Evolutionary conservation across 768 basidiomycete genomes (phyloP).

Genomic region (Suillus fuscotomentosus): DNA sequence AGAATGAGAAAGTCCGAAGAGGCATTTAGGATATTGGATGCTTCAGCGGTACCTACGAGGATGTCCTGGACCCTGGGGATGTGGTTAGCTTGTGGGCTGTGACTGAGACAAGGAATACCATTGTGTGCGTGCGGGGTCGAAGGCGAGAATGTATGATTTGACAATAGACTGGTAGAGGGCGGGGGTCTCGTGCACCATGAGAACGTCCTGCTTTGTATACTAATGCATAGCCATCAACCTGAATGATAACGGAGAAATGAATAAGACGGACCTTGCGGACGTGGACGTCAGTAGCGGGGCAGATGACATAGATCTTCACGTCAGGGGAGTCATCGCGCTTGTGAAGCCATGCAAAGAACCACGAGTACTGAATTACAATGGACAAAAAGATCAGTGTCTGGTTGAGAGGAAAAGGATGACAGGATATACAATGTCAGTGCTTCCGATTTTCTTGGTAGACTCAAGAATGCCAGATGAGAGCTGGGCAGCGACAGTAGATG

Average conservation of each 20-base stretch:
- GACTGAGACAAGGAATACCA: slow-evolving; percentile 49
- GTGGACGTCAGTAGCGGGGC: slow-evolving; percentile 88
- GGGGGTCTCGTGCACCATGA: slow-evolving; percentile 84
- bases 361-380: slow-evolving; percentile 60
- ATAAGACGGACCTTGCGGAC: slow-evolving; percentile 66
- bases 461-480: slow-evolving; percentile 41
- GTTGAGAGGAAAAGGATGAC: not conserved
- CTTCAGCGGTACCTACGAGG: slow-evolving; percentile 72
- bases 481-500: slow-evolving; percentile 34
- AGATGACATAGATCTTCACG: slow-evolving; percentile 81
- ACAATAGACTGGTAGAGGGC: slow-evolving; percentile 70
- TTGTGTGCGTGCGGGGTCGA: slow-evolving; percentile 74
- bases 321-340: slow-evolving; percentile 47
- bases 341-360: slow-evolving; percentile 73
- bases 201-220: slow-evolving; percentile 73
- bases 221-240: slow-evolving; percentile 22
- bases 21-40: slow-evolving; percentile 66
- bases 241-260: not conserved
- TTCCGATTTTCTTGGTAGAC: slow-evolving; percentile 48
- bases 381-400: slow-evolving; percentile 8
- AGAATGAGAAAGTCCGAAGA: slow-evolving; percentile 71
- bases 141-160: slow-evolving; percentile 72
- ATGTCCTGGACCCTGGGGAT: slow-evolving; percentile 79
- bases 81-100: not conserved
- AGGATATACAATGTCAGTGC: slow-evolving; percentile 64